Conservation (phyloP, 2,329 filamentous ascomycete species). For the Ceratocystis cubensis region DNA sequence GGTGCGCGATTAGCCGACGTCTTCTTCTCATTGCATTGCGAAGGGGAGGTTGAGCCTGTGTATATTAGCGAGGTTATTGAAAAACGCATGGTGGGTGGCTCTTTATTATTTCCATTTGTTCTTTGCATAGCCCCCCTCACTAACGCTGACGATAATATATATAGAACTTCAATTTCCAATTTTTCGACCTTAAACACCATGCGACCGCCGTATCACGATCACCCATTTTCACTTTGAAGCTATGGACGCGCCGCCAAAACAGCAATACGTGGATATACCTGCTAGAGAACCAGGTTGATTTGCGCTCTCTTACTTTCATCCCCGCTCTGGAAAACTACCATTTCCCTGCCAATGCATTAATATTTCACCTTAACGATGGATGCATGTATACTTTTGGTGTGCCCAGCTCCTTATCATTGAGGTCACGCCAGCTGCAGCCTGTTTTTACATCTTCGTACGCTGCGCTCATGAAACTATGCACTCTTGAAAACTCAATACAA, state of each 20-base stretch:
- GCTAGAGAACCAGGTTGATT: conserved; percentile 57
- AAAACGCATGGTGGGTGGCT: conserved; percentile 49
- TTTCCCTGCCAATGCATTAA: conserved; percentile 67
- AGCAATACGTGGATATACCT: conserved; percentile 46
- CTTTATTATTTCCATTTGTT: neutral
- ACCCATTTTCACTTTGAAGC: conserved; percentile 51
- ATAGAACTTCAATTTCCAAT: conserved; percentile 74
- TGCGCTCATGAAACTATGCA: conserved; percentile 74
- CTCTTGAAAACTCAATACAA: conserved; percentile 80
- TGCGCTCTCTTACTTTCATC: conserved; percentile 66
- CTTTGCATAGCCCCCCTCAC: neutral
- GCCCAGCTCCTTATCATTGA: conserved; percentile 26
- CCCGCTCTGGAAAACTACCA: conserved; percentile 57
- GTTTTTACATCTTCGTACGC: conserved; percentile 69
- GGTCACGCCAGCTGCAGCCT: conserved; percentile 40
- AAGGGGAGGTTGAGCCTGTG: conserved; percentile 55
- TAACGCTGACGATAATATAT: conserved; percentile 13
- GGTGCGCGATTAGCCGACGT: conserved; percentile 70
- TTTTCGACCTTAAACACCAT: conserved; percentile 61
- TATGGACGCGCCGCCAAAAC: conserved; percentile 56
- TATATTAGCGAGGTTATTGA: conserved; percentile 77
- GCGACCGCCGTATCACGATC: conserved; percentile 52
- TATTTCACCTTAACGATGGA: conserved; percentile 78
- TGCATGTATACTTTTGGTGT: conserved; percentile 57
- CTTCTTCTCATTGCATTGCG: conserved; percentile 69